These are phyloP conservation scores for Wickerhamomyces tratensis DNA, from an alignment of 805 yeast genomes.

Conservation along the genomic window DNA sequence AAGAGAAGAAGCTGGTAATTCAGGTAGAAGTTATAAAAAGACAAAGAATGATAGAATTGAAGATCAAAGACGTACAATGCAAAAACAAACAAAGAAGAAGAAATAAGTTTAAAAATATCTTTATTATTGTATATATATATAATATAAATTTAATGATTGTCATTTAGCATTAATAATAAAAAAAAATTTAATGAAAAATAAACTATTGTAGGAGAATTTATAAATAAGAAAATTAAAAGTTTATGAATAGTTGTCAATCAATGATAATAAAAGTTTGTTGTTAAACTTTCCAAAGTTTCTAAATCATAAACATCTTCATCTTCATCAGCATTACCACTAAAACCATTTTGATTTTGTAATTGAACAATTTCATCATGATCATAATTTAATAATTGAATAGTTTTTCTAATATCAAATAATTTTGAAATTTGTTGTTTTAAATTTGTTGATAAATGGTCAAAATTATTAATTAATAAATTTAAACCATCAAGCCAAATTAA, in stretches of 20 bases:
- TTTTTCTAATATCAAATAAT: constrained; percentile 34
- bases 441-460: constrained; percentile 28
- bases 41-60: constrained; percentile 61
- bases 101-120: constrained; percentile 2
- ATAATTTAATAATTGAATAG: constrained; percentile 34
- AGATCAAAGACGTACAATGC: constrained; percentile 34
- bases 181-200: too few relatives aligned
- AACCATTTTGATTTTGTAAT: too few relatives aligned
- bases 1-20: constrained; percentile 34
- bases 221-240: too few relatives aligned
- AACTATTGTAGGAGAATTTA: too few relatives aligned
- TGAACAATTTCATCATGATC: not conserved
- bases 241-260: constrained; percentile 6
- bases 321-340: constrained; percentile 3
- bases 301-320: constrained; percentile 12
- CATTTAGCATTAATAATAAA: too few relatives aligned
- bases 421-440: constrained; percentile 34
- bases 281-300: constrained; percentile 13
- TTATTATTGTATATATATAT: too few relatives aligned
- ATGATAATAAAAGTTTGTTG: constrained; percentile 17
- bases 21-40: constrained; percentile 59
- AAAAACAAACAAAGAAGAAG: constrained; percentile 20
- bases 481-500: constrained; percentile 77
- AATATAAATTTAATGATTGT: too few relatives aligned
- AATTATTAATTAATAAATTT: constrained; percentile 34